Conservation (phyloP, 1,139 yeast species). For the Arxiozyma bovina region DNA sequence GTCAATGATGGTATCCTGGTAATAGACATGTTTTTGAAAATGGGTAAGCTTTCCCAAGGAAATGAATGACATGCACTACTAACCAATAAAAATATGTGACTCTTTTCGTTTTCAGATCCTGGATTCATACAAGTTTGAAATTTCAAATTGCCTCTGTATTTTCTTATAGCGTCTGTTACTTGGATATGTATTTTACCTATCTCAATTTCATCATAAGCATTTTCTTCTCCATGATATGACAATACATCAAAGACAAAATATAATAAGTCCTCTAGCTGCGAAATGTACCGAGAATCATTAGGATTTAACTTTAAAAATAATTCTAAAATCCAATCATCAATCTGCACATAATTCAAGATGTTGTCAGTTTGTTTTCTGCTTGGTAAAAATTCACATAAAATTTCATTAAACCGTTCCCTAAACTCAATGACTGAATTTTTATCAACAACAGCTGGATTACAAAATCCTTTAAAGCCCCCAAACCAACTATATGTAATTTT, state of each 20-base stretch:
- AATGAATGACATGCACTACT: conserved; percentile 54
- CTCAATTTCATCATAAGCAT: conserved; percentile 58
- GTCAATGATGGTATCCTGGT: conserved; percentile 68
- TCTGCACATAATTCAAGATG: conserved; percentile 29
- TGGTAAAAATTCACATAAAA: conserved; percentile 33
- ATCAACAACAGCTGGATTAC: conserved; percentile 33
- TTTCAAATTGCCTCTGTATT: conserved; percentile 14
- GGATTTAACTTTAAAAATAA: conserved; percentile 43
- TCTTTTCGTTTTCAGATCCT: conserved; percentile 13
- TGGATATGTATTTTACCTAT: conserved; percentile 45
- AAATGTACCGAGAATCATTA: conserved; percentile 30
- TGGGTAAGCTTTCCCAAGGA: conserved; percentile 83
- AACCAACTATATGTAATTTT: conserved; percentile 63
- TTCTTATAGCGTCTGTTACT: conserved; percentile 39
- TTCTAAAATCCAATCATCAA: conserved; percentile 45
- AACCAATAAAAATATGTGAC: conserved; percentile 62
- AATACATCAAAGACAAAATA: conserved; percentile 53
- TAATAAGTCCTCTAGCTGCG: conserved; percentile 53
- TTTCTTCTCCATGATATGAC: conserved; percentile 53
- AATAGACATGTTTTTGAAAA: conserved; percentile 46
- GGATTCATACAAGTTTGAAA: neutral
- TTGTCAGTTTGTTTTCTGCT: conserved; percentile 30
- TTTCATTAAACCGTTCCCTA: conserved; percentile 33
- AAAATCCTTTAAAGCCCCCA: conserved; percentile 69
- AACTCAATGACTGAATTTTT: conserved; percentile 32